Conservation (phyloP, 257 asterid species). For the Solanum raphanifolium region DNA sequence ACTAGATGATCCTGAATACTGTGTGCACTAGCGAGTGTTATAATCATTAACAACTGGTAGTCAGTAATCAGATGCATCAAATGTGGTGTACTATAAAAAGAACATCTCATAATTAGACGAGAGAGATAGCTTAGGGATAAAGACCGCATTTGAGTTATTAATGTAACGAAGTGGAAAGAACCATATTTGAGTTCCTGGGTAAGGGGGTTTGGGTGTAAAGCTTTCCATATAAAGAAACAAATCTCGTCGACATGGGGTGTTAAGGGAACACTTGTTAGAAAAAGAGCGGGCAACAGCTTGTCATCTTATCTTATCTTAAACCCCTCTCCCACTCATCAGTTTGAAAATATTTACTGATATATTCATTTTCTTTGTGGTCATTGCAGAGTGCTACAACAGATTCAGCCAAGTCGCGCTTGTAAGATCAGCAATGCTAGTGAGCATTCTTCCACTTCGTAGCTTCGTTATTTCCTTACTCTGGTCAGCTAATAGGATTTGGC, state of each 20-base stretch:
- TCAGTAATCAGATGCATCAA: not conserved
- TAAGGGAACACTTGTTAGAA: not conserved
- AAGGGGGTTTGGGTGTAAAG: not conserved
- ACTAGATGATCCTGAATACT: not conserved
- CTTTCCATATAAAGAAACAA: not conserved
- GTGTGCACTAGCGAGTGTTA: not conserved
- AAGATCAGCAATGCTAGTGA: conserved; percentile 11
- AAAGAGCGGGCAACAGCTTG: not conserved
- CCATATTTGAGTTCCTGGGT: not conserved
- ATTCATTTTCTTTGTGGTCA: not conserved
- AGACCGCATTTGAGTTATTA: not conserved
- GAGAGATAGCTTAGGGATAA: not conserved
- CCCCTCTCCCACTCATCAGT: not conserved
- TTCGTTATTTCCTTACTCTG: not conserved
- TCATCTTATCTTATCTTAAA: not conserved
- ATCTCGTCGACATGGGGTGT: not conserved
- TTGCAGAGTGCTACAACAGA: conserved; percentile 45
- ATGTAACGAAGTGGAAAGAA: not conserved
- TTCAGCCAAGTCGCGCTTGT: conserved; percentile 53
- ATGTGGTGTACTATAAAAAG: not conserved
- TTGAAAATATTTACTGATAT: not conserved
- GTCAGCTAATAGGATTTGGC: not conserved
- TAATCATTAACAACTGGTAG: not conserved
- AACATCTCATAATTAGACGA: not conserved
- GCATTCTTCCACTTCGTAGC: not conserved